Conservation (phyloP, 768 basidiomycete genomes). For the Lepiota brunneoincarnata region DNA sequence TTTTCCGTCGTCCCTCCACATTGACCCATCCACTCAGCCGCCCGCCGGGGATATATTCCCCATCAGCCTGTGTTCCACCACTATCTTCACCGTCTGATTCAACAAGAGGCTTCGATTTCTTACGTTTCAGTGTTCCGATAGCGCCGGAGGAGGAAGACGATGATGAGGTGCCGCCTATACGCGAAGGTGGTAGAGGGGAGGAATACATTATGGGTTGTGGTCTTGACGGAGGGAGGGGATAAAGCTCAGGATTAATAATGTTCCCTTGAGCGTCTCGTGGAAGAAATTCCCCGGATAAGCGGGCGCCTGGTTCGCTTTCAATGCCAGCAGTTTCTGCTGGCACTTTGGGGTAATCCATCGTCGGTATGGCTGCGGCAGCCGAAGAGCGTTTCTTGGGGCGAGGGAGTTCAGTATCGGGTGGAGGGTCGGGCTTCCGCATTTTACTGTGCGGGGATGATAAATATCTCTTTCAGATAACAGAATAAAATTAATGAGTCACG, state of each 20-base stretch:
- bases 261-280: conserved; percentile 14
- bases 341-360: conserved; percentile 19
- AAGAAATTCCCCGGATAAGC: conserved; percentile 8
- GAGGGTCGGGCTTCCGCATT: conserved; percentile 83
- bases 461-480: conserved; percentile 11
- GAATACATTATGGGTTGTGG: conserved; percentile 32
- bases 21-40: conserved; percentile 45
- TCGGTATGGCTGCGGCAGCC: conserved; percentile 36
- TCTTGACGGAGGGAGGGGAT: conserved; percentile 34
- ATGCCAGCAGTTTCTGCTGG: conserved; percentile 25
- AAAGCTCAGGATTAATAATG: conserved; percentile 29
- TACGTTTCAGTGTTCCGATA: conserved; percentile 36
- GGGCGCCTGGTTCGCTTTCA: conserved; percentile 28
- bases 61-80: conserved; percentile 72
- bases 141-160: conserved; percentile 23
- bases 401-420: conserved; percentile 30
- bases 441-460: conserved; percentile 45
- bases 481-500: conserved; percentile 26
- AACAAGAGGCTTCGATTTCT: conserved; percentile 48
- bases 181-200: conserved; percentile 29
- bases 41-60: conserved; percentile 45
- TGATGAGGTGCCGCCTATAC: conserved; percentile 23
- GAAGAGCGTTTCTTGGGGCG: conserved; percentile 45
- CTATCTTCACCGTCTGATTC: conserved; percentile 58
- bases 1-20: conserved; percentile 53